These are phyloP conservation scores for Leccinum subspadiceum DNA, from an alignment of 1,284 basidiomycete species.

Conservation along the genomic window DNA sequence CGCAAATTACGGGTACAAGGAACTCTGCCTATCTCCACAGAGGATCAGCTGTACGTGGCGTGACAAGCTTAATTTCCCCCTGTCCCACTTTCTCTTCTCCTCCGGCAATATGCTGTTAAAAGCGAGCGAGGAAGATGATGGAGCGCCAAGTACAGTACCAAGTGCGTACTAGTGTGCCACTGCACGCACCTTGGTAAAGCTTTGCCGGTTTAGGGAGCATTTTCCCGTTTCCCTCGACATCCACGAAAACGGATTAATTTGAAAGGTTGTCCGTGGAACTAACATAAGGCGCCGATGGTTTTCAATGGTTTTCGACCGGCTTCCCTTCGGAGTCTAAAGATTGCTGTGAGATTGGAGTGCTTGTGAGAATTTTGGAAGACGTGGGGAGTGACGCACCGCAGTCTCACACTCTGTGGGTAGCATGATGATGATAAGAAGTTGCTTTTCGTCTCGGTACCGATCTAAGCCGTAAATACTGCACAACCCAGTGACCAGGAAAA, in stretches of 20 bases:
- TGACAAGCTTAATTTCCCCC: no score
- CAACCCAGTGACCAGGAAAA: background rate
- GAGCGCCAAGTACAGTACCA: conserved; percentile 39
- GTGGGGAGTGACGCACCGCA: background rate
- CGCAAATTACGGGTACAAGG: no score
- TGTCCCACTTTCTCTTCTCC: no score
- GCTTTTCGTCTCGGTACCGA: background rate
- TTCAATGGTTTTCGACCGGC: background rate
- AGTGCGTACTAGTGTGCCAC: conserved; percentile 48
- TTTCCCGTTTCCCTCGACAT: background rate
- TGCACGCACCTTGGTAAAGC: conserved; percentile 53
- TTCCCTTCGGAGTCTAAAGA: background rate
- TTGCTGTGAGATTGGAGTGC: background rate
- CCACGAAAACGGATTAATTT: background rate
- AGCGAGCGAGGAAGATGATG: conserved; percentile 59
- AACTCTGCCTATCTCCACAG: no score
- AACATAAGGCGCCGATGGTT: background rate
- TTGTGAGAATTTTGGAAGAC: background rate
- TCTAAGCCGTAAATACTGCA: background rate
- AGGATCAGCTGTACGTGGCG: no score
- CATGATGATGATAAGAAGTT: background rate
- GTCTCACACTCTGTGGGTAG: conserved; percentile 4
- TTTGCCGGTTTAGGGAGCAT: conserved; percentile 32
- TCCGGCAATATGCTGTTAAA: conserved; percentile 32
- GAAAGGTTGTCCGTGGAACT: background rate